Percentiles rank a stretch among this genome's conserved stretches.
phyloP scores from a whole-genome alignment of 1,139 yeast genomes.

The Lizanozyma gosingica region DNA sequence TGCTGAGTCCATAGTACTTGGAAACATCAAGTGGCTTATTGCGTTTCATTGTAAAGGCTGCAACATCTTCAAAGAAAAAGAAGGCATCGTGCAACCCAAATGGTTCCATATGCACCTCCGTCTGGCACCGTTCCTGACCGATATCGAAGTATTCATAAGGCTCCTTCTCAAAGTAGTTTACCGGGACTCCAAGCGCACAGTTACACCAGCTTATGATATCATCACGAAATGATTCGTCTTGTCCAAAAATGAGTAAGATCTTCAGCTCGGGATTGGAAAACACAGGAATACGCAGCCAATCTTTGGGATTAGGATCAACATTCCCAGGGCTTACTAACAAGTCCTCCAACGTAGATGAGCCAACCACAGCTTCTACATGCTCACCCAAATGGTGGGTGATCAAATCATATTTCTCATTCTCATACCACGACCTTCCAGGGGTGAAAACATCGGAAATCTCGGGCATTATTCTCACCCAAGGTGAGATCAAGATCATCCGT shows the following conservation, averaged over 20 bases:
- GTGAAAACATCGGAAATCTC: conserved; percentile 6
- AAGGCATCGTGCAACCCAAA: conserved; percentile 36
- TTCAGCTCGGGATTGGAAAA: conserved; percentile 15
- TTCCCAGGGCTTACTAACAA: conserved; percentile 8
- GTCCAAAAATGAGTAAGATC: conserved; percentile 29
- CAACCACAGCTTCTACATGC: conserved; percentile 5
- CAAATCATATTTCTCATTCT: conserved; percentile 25
- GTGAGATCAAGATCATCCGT: conserved; percentile 26
- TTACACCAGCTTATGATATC: conserved; percentile 30
- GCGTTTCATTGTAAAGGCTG: not conserved
- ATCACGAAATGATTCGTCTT: conserved; percentile 37
- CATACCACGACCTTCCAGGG: conserved; percentile 28
- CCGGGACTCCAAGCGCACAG: conserved; percentile 22
- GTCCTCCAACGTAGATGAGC: not conserved
- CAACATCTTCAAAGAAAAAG: conserved; percentile 23
- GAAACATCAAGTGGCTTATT: not conserved
- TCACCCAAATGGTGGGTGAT: conserved; percentile 9
- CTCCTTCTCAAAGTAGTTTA: conserved; percentile 4
- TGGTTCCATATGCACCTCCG: conserved; percentile 28
- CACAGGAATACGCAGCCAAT: conserved; percentile 29
- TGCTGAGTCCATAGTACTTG: not conserved
- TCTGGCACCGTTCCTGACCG: conserved; percentile 5
- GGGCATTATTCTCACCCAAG: conserved; percentile 27
- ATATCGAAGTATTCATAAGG: conserved; percentile 12
- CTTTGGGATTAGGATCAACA: conserved; percentile 7